Percentiles rank a stretch among this genome's conserved stretches.
Conservation (phyloP, 129 eudicot genomes). For the Chrysanthemum seticuspe region DNA sequence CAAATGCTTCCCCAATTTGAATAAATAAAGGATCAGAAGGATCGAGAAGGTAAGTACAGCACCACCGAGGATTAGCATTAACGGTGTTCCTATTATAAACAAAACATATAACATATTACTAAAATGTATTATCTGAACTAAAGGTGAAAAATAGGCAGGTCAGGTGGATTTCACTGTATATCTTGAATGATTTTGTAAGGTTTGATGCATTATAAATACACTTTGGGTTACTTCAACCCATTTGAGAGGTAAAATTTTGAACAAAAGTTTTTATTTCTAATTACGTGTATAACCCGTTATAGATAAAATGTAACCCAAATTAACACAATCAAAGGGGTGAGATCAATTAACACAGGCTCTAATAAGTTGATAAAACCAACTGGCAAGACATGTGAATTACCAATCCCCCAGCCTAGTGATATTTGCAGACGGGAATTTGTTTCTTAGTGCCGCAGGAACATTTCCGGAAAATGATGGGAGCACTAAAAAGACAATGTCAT, state of each 20-base stretch:
- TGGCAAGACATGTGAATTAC: slow-evolving; percentile 28
- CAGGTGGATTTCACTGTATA: background rate
- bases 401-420: slow-evolving; percentile 91
- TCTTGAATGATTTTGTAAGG: too few relatives aligned
- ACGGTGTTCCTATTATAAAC: slow-evolving; percentile 74
- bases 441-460: slow-evolving; percentile 80
- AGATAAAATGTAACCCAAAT: background rate
- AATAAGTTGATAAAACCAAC: background rate
- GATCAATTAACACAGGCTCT: background rate
- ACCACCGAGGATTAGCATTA: slow-evolving; percentile 80
- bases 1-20: slow-evolving; percentile 81
- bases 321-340: background rate
- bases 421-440: slow-evolving; percentile 74
- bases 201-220: too few relatives aligned
- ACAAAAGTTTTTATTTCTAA: background rate
- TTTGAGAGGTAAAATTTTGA: too few relatives aligned
- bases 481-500: slow-evolving; percentile 41
- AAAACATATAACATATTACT: slow-evolving; percentile 5
- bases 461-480: slow-evolving; percentile 98
- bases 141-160: background rate
- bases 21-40: slow-evolving; percentile 95
- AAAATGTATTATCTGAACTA: slow-evolving; percentile 3
- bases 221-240: too few relatives aligned
- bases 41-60: slow-evolving; percentile 92
- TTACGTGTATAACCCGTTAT: background rate